phyloP scores from a whole-genome alignment of 179 eudicot species.

The Pouteria campechiana region DNA sequence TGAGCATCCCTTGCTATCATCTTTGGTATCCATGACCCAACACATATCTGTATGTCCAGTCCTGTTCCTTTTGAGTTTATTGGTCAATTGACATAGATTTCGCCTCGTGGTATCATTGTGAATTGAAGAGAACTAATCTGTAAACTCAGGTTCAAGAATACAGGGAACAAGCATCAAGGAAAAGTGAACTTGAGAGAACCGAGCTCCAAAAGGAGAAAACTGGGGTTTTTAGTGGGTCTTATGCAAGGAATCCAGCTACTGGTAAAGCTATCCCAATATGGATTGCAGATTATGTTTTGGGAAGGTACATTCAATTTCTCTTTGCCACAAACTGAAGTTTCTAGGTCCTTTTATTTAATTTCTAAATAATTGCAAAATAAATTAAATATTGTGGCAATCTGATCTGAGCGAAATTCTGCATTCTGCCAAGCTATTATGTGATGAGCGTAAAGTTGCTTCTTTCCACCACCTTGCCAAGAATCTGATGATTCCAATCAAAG shows the following conservation, averaged over 20 bases:
- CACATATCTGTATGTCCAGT: conserved; percentile 37
- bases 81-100: too few species aligned
- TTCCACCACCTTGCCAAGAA: too few species aligned
- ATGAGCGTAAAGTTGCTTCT: too few species aligned
- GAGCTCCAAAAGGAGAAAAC: conserved; percentile 97
- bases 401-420: too few species aligned
- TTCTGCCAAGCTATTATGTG: too few species aligned
- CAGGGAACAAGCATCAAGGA: conserved; percentile 70
- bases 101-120: too few species aligned
- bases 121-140: conserved; percentile 2
- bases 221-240: conserved; percentile 89
- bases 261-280: conserved; percentile 79
- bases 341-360: not conserved
- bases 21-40: conserved; percentile 52
- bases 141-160: conserved; percentile 74
- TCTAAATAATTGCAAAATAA: not conserved
- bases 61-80: conserved; percentile 4
- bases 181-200: conserved; percentile 96
- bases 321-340: not conserved
- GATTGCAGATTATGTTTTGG: conserved; percentile 96
- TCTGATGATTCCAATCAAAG: too few species aligned
- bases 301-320: conserved; percentile 42
- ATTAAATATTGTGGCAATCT: not conserved
- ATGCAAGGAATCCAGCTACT: conserved; percentile 78
- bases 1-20: conserved; percentile 64